Percentiles rank a stretch among this genome's conserved stretches.
Conservation (phyloP, 176 grass and related monocot species). For the Eragrostis nindensis region DNA sequence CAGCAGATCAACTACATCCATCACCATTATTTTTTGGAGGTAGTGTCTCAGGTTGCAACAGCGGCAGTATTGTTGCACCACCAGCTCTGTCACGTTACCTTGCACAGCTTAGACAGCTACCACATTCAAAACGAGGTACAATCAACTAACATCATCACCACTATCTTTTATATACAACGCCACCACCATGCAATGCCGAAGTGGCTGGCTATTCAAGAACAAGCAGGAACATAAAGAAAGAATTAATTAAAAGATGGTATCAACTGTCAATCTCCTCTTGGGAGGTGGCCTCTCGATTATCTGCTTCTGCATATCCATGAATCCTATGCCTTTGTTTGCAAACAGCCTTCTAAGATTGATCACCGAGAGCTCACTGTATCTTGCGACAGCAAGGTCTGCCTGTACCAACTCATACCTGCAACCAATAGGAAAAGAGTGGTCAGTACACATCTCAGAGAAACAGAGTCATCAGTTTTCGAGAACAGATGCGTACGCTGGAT, state of each 20-base stretch:
- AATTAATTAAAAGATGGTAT: conserved; percentile 62
- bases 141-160: conserved; percentile 30
- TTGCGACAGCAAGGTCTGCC: conserved; percentile 75
- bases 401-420: conserved; percentile 88
- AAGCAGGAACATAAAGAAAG: background rate
- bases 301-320: conserved; percentile 98
- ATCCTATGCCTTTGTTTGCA: conserved; percentile 73
- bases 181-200: background rate
- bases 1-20: too few relatives aligned
- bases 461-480: background rate
- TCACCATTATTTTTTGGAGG: too few relatives aligned
- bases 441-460: background rate
- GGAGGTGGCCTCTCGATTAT: conserved; percentile 80
- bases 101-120: background rate
- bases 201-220: conserved; percentile 3
- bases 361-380: conserved; percentile 78
- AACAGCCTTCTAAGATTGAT: conserved; percentile 94
- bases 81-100: conserved; percentile 8
- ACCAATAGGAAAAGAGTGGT: conserved; percentile 2
- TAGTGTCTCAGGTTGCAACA: conserved; percentile 20
- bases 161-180: conserved; percentile 30
- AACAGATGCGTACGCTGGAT: conserved; percentile 70
- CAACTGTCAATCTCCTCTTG: conserved; percentile 67
- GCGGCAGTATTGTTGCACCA: conserved; percentile 13
- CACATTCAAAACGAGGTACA: background rate